Conservation (phyloP, 1,139 yeast genomes). For the Geotrichum aggregatum region DNA sequence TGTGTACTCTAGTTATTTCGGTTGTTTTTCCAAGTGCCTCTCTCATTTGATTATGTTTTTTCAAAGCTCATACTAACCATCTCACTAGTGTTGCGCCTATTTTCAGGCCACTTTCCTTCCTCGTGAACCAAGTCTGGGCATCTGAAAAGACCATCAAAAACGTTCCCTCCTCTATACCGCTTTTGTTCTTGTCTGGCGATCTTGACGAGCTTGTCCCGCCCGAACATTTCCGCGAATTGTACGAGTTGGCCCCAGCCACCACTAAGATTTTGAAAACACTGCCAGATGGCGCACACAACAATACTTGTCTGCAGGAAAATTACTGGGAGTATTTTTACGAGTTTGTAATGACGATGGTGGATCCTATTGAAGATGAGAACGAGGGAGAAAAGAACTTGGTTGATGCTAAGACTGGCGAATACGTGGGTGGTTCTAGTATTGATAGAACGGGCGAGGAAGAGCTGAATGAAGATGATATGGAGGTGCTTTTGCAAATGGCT, state of each 20-base stretch:
- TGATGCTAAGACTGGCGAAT: no score
- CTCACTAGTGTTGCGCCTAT: constrained; percentile 18
- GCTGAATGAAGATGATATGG: background rate
- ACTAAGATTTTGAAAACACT: constrained; percentile 46
- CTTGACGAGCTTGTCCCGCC: constrained; percentile 93
- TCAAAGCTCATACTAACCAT: constrained; percentile 62
- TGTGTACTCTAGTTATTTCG: background rate
- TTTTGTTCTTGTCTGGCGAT: constrained; percentile 67
- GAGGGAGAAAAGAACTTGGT: constrained; percentile 1
- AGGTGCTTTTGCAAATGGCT: constrained; percentile 1
- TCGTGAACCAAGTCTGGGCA: constrained; percentile 82
- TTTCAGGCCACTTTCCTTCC: constrained; percentile 45
- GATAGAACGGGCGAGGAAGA: no score
- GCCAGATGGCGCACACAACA: constrained; percentile 68
- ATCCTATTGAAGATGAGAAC: constrained; percentile 31
- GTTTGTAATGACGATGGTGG: constrained; percentile 49
- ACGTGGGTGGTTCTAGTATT: no score
- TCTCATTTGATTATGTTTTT: no score
- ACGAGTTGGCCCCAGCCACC: constrained; percentile 35
- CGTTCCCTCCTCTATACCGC: constrained; percentile 56
- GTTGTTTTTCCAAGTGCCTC: no score
- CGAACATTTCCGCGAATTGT: constrained; percentile 64
- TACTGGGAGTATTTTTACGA: constrained; percentile 68
- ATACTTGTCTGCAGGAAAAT: constrained; percentile 64
- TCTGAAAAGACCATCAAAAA: constrained; percentile 58